Evolutionary conservation across 2,329 filamentous ascomycete genomes (phyloP).

Genomic region (Monilinia fructicola): DNA sequence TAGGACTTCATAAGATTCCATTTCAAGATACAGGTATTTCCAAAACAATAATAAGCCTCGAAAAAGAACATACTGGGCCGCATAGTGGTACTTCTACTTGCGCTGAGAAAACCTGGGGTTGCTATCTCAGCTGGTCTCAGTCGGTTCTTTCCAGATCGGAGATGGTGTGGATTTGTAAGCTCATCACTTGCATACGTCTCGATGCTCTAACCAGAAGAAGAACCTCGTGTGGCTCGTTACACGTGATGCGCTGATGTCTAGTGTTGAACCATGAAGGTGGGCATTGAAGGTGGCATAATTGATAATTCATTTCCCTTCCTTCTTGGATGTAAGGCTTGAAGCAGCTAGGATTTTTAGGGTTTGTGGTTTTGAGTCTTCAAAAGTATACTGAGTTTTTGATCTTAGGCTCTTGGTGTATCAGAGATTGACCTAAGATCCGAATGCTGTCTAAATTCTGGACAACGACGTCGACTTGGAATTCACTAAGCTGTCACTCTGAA

Average conservation of each 20-base stretch:
- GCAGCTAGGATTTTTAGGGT: neutral
- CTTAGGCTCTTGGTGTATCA: neutral
- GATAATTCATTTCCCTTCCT: neutral
- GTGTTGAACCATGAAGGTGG: neutral
- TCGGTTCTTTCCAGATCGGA: neutral
- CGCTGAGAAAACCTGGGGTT: neutral
- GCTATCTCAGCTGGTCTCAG: neutral
- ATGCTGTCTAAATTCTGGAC: neutral
- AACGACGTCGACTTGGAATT: no score
- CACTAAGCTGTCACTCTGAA: no score
- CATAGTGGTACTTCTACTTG: neutral
- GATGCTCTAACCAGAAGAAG: neutral
- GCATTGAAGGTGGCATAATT: neutral
- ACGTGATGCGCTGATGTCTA: neutral
- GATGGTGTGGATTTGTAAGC: neutral
- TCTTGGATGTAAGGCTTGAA: neutral
- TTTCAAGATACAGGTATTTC: neutral
- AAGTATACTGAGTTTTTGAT: neutral
- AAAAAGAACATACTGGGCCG: neutral
- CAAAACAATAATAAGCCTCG: neutral
- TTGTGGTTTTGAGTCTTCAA: neutral
- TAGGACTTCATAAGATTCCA: neutral
- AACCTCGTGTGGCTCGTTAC: neutral
- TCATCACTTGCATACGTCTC: neutral
- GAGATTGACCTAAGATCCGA: neutral